phyloP scores from a whole-genome alignment of 2,329 filamentous ascomycete genomes.

The Phaeosphaeriaceae sp. region DNA sequence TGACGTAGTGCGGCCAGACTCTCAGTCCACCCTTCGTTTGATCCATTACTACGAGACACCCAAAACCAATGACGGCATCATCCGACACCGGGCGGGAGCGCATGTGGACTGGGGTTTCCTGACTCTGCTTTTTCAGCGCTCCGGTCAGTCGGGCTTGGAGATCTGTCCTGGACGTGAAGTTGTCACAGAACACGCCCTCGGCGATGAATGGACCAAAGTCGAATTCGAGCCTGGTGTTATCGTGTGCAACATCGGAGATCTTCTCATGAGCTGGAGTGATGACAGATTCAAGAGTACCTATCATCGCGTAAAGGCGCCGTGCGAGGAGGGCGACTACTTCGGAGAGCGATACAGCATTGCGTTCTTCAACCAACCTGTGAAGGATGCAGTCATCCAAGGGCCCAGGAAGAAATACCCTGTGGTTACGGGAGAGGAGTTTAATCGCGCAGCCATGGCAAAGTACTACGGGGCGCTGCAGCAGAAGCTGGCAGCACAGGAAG shows the following conservation, averaged over 20 bases:
- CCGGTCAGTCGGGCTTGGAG: constrained; percentile 67
- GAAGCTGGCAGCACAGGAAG: constrained; percentile 44
- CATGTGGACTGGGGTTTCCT: constrained; percentile 70
- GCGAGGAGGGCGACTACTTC: constrained; percentile 61
- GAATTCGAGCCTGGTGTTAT: constrained; percentile 50
- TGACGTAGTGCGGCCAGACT: constrained; percentile 57
- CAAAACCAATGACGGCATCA: constrained; percentile 46
- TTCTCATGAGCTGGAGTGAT: constrained; percentile 72
- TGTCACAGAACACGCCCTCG: constrained; percentile 64
- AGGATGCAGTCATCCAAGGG: constrained; percentile 65
- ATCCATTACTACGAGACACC: constrained; percentile 61
- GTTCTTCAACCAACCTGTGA: constrained; percentile 70
- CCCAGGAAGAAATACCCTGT: constrained; percentile 67
- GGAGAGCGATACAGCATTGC: constrained; percentile 70
- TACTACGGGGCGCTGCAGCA: constrained; percentile 63
- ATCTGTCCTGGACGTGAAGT: constrained; percentile 70
- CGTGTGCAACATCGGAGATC: constrained; percentile 71
- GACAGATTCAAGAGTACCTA: constrained; percentile 72
- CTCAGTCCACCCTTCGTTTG: constrained; percentile 63
- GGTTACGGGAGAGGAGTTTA: constrained; percentile 68
- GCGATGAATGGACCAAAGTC: constrained; percentile 70
- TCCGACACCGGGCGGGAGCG: constrained; percentile 66
- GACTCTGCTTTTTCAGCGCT: constrained; percentile 68
- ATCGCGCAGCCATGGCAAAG: constrained; percentile 61
- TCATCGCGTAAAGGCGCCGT: constrained; percentile 68